Percentiles rank a stretch among this genome's conserved stretches.
These are phyloP conservation scores for Triticum monococcum DNA, from an alignment of 176 grass and related monocot genomes.

Conservation along the genomic window DNA sequence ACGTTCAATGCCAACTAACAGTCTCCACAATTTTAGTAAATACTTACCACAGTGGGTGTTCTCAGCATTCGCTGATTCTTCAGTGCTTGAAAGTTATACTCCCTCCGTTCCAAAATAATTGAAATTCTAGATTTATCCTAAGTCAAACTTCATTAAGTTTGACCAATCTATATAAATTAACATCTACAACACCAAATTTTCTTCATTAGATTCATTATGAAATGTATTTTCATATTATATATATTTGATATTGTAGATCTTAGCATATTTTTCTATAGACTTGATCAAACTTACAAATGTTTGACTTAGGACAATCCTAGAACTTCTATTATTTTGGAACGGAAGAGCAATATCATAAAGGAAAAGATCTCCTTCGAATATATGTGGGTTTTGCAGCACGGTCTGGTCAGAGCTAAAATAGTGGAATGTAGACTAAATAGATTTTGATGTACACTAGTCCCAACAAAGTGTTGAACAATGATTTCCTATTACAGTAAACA, in stretches of 20 bases:
- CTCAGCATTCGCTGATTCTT: background rate
- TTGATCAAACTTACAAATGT: too few relatives aligned
- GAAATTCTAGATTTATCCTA: too few relatives aligned
- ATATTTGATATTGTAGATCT: too few relatives aligned
- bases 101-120: too few relatives aligned
- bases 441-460: background rate
- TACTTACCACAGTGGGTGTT: background rate
- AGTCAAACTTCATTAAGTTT: too few relatives aligned
- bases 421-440: background rate
- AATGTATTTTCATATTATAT: too few relatives aligned
- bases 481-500: conserved; percentile 10
- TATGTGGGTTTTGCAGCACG: background rate
- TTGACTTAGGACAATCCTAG: too few relatives aligned
- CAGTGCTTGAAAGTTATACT: background rate
- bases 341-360: background rate
- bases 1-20: background rate
- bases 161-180: too few relatives aligned
- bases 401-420: background rate
- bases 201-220: too few relatives aligned
- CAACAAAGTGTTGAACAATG: conserved; percentile 2
- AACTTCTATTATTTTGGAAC: too few relatives aligned
- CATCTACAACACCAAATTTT: too few relatives aligned
- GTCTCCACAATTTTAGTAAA: background rate
- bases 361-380: background rate
- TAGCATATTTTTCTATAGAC: too few relatives aligned